Evolutionary conservation across 108 stramenopile genomes (phyloP), one percentile per base, ranked within the genome.

Genomic region (Epithemia pelagica): DNA sequence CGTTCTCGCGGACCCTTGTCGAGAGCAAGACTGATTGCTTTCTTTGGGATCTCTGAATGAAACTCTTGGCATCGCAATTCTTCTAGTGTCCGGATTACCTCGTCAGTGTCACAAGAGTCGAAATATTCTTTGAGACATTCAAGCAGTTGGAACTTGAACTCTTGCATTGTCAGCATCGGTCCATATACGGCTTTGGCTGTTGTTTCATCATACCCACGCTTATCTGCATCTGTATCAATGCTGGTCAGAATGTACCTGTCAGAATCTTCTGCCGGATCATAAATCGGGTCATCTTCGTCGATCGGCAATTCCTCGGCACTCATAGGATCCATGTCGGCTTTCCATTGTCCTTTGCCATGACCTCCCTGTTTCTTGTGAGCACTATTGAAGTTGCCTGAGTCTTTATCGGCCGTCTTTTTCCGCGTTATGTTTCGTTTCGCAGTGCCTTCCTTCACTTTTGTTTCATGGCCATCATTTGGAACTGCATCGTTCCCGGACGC

Each of bases 1-100:
- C 93, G 80, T 61, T 95, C 91, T 57, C 92, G 64, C 37, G 94
- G 87, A 26, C 83, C 70, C 37, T 81, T 77, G 69, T 96, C 97
- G 58, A 95, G 60, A 32, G 90, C 81, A 62, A 92, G 67, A 58
- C 76, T 77, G 23, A 96, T 73, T 5, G 88, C 87, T 33, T 87
- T 74, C 61, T 94, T 94, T 51, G 95, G 86, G 22, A 97, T 71
- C 28, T 94, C 87, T 5, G 81, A 70, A 69, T 86, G 83, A 58
- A 82, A 94, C 32, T 87, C 86, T 20, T 68, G 67, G 58, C 91
- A 92, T 58, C 77, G 69, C 69, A 92, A 37, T 61, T 96, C 92
- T 30, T 85, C 72, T 58, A 93, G 71, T 59, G 82, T 83, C 2
- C 84, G 80, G 30, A 90, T 83, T 10, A 91, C 82, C 65, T 96